Evolutionary conservation across 192 early-diverging fungal species (phyloP).

Genomic region (Umbelopsis vinacea): DNA sequence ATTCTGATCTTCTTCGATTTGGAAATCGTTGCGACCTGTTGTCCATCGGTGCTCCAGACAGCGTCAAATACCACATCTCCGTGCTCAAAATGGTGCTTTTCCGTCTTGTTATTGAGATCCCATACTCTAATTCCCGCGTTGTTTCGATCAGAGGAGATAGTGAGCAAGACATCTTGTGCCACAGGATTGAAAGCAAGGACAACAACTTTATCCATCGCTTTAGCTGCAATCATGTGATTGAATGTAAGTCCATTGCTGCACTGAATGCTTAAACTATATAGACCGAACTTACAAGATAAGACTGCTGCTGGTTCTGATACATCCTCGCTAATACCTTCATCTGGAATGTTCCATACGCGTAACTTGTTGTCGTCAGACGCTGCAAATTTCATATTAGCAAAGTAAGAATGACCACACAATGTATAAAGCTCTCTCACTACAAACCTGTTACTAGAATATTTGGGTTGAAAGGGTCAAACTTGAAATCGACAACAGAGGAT

Average conservation of each 20-base stretch:
- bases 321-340: slow-evolving; percentile 60
- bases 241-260: not conserved
- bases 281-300: slow-evolving; percentile 22
- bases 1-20: slow-evolving; percentile 72
- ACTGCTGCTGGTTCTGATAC: slow-evolving; percentile 37
- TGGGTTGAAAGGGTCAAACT: slow-evolving; percentile 75
- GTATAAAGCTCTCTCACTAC: not conserved
- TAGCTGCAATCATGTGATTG: not conserved
- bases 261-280: not conserved
- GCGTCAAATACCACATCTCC: slow-evolving; percentile 46
- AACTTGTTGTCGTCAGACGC: slow-evolving; percentile 69
- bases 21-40: slow-evolving; percentile 63
- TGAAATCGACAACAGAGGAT: slow-evolving; percentile 67
- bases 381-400: not conserved
- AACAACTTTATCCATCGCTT: slow-evolving; percentile 55
- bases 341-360: slow-evolving; percentile 59
- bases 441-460: slow-evolving; percentile 54
- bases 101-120: slow-evolving; percentile 53
- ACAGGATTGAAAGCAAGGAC: slow-evolving; percentile 63
- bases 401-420: not conserved
- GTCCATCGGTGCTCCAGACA: slow-evolving; percentile 71
- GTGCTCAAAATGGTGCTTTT: slow-evolving; percentile 13
- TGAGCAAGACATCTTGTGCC: slow-evolving; percentile 58
- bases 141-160: slow-evolving; percentile 62
- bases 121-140: slow-evolving; percentile 57